Percentiles rank a stretch among this genome's conserved stretches.
These are phyloP conservation scores for Rubroboletus satanas DNA, from an alignment of 768 basidiomycete genomes.

Conservation along the genomic window DNA sequence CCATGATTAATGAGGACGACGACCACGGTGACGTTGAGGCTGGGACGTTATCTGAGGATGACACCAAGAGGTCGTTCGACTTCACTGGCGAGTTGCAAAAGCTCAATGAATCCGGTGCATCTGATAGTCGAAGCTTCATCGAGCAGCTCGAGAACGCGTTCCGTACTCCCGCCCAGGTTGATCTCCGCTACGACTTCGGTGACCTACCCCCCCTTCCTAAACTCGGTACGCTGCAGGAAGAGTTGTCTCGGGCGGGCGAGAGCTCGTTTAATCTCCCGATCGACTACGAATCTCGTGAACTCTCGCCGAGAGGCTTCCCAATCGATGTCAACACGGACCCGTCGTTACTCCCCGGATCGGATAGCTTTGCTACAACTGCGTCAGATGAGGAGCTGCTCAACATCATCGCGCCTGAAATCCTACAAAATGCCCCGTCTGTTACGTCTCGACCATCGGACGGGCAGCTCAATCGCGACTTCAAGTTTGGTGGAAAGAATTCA, in stretches of 20 bases:
- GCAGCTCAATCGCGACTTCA: slow-evolving; percentile 67
- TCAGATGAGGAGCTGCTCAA: slow-evolving; percentile 34
- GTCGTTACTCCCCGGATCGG: slow-evolving; percentile 38
- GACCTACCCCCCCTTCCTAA: slow-evolving; percentile 53
- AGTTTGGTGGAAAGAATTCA: slow-evolving; percentile 56
- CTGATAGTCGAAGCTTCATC: slow-evolving; percentile 71
- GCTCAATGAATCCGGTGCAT: slow-evolving; percentile 66
- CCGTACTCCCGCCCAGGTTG: slow-evolving; percentile 67
- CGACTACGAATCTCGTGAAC: slow-evolving; percentile 15
- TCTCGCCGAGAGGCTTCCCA: slow-evolving; percentile 14
- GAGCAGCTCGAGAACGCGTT: slow-evolving; percentile 81
- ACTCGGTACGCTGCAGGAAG: slow-evolving; percentile 37
- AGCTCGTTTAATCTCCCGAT: slow-evolving; percentile 18
- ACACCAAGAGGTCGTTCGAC: slow-evolving; percentile 79
- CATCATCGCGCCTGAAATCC: slow-evolving; percentile 10
- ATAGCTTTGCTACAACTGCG: slow-evolving; percentile 27
- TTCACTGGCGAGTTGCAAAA: slow-evolving; percentile 75
- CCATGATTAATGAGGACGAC: slow-evolving; percentile 44
- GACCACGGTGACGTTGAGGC: slow-evolving; percentile 39
- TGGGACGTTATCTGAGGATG: slow-evolving; percentile 48
- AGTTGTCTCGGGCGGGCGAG: slow-evolving; percentile 23
- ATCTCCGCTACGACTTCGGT: slow-evolving; percentile 47
- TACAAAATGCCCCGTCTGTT: slow-evolving; percentile 31
- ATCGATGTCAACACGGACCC: slow-evolving; percentile 33
- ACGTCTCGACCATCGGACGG: slow-evolving; percentile 55